These are phyloP conservation scores for Xylaria sp. DNA, from an alignment of 2,329 filamentous ascomycete genomes.

Conservation along the genomic window DNA sequence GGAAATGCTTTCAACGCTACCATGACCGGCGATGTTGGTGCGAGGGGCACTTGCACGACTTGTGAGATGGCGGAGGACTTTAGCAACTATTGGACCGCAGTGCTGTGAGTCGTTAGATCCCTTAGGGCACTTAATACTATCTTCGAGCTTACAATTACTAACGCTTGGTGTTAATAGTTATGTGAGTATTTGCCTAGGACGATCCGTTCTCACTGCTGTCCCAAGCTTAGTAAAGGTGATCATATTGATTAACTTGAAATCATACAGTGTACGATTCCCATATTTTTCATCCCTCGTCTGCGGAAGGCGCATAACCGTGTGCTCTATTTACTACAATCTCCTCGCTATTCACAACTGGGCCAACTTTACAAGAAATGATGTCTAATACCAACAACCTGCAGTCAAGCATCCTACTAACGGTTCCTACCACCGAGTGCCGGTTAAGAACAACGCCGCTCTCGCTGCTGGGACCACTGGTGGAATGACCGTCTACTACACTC, in stretches of 20 bases:
- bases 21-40: conserved; percentile 39
- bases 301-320: background rate
- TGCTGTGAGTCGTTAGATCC: conserved; percentile 26
- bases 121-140: background rate
- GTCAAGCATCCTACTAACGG: conserved; percentile 42
- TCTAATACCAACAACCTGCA: background rate
- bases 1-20: conserved; percentile 43
- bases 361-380: background rate
- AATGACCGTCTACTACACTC: conserved; percentile 43
- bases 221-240: background rate
- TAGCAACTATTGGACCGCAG: conserved; percentile 43
- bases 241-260: background rate
- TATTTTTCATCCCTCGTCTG: background rate
- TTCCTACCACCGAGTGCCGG: conserved; percentile 42
- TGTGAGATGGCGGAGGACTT: conserved; percentile 41
- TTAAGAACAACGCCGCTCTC: conserved; percentile 38
- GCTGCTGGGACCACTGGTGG: conserved; percentile 37
- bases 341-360: background rate
- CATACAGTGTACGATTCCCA: background rate
- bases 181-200: background rate
- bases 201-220: background rate
- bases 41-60: conserved; percentile 40
- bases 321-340: background rate
- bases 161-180: background rate
- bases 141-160: background rate